A percentile compares a stretch with the other conserved stretches of the same genome.
phyloP scores from a whole-genome alignment of 2,329 filamentous ascomycete genomes.

The Monosporascus sp. region DNA sequence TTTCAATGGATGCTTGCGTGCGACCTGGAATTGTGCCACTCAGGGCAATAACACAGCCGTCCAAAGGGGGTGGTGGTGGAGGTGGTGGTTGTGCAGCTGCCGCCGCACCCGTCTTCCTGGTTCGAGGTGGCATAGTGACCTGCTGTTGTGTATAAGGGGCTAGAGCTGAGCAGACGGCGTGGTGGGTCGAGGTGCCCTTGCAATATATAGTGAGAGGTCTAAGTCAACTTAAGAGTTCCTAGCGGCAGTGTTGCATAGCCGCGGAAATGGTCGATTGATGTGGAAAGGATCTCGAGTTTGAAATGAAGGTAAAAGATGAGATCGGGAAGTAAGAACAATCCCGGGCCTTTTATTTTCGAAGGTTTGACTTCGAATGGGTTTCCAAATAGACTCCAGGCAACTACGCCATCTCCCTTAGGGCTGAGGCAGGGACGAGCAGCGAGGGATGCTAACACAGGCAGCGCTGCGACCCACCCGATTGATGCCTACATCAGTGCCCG shows the following conservation, averaged over 20 bases:
- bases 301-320: no score
- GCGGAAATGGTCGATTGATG: no score
- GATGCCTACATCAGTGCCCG: not conserved
- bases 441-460: not conserved
- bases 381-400: not conserved
- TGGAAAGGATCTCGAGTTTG: no score
- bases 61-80: constrained; percentile 31
- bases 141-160: no score
- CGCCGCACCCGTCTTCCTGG: not conserved
- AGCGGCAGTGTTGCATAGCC: no score
- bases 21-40: constrained; percentile 55
- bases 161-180: no score
- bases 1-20: constrained; percentile 46
- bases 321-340: no score
- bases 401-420: not conserved
- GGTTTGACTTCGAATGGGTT: not conserved
- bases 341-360: no score
- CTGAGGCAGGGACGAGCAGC: not conserved
- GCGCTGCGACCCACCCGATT: not conserved
- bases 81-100: constrained; percentile 8
- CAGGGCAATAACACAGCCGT: constrained; percentile 48
- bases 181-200: no score
- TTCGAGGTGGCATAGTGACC: constrained; percentile 16
- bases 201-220: no score
- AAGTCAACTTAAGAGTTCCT: no score